These are phyloP conservation scores for Amylocarpus encephaloides DNA, from an alignment of 2,329 filamentous ascomycete genomes.

Conservation along the genomic window DNA sequence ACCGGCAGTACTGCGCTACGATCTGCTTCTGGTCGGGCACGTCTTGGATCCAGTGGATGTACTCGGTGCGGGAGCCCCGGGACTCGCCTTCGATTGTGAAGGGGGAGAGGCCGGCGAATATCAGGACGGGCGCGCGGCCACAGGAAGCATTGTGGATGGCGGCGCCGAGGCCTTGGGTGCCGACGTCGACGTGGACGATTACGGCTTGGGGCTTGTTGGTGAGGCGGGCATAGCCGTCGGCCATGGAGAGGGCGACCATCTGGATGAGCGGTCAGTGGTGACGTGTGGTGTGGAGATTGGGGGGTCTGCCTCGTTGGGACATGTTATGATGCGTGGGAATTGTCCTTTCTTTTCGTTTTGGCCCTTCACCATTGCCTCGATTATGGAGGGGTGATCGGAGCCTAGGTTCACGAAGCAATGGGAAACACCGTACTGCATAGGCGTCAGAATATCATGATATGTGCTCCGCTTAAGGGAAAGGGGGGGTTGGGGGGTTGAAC, in stretches of 20 bases:
- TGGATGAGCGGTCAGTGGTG: conserved; percentile 27
- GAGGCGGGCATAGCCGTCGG: conserved; percentile 64
- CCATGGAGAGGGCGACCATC: conserved; percentile 73
- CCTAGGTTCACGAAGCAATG: conserved; percentile 54
- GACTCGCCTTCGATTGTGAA: conserved; percentile 68
- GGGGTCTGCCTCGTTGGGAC: conserved; percentile 56
- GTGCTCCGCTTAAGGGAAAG: neutral
- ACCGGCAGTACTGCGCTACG: conserved; percentile 66
- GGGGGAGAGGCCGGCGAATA: conserved; percentile 69
- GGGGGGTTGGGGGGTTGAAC: too few relatives aligned
- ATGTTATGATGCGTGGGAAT: conserved; percentile 64
- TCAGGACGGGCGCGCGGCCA: conserved; percentile 61
- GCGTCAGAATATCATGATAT: neutral
- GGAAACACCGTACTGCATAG: conserved; percentile 40
- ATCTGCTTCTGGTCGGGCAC: conserved; percentile 70
- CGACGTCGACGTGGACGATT: conserved; percentile 63
- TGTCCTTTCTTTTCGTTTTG: conserved; percentile 56
- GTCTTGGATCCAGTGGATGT: conserved; percentile 76
- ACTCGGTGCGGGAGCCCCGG: conserved; percentile 63
- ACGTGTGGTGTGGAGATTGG: neutral
- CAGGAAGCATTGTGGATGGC: conserved; percentile 68
- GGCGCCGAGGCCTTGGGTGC: conserved; percentile 61
- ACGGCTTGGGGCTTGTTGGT: conserved; percentile 64
- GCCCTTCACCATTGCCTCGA: conserved; percentile 68
- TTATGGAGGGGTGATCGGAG: conserved; percentile 60